Base-by-base conservation (phyloP, 306 rosid species). In the Citrullus mucosospermus region DNA sequence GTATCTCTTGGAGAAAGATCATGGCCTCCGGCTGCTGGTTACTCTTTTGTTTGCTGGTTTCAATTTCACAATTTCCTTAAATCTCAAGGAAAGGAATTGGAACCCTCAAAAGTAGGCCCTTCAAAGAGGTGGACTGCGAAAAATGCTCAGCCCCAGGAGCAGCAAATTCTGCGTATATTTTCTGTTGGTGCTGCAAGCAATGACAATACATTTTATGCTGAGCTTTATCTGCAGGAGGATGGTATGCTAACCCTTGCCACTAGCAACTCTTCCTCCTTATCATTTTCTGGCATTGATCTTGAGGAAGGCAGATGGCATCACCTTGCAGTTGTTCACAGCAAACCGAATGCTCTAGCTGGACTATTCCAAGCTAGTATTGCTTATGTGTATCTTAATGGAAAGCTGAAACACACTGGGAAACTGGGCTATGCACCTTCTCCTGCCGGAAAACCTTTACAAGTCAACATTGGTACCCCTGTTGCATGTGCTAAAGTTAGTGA, bases 21-120 rank as follows among this genome's bases (percentile, higher is more conserved):
- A 56, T 96, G 99, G 99, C 99, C 99, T 41, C 99, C 99, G 66
- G 97, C 98, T 78, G 98, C 96, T 85, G 99, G 99, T 84, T 96
- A 96, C 87, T 96, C 99, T 39, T 96, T 96, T 88, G 97, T 93
- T 76, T 96, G 97, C 68, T 96, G 99, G 99, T 96, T 96, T 81
- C 98, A 96, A 85, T 89, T 96, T 83, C 91, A 30, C 78, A 96
- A 93, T 80, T 86, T 96, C 75, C 85, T 91, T 78, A 91, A 90
- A 84, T 80, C 90, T 28, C 96, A 84, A 63, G 83, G 87, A 41
- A 96, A 91, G 84, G 99, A 96, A 78, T 34, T 76, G 0, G 98
- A 93, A 74, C 61, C 89, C 78, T 92, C 91, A 76, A 96, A 90
- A 87, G 65, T 77, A 53, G 83, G 83, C 78, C 82, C 91, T 83